A percentile compares a stretch with the other conserved stretches of the same genome.
phyloP scores from a whole-genome alignment of 139 green algal species.

The Micromonas commoda region DNA sequence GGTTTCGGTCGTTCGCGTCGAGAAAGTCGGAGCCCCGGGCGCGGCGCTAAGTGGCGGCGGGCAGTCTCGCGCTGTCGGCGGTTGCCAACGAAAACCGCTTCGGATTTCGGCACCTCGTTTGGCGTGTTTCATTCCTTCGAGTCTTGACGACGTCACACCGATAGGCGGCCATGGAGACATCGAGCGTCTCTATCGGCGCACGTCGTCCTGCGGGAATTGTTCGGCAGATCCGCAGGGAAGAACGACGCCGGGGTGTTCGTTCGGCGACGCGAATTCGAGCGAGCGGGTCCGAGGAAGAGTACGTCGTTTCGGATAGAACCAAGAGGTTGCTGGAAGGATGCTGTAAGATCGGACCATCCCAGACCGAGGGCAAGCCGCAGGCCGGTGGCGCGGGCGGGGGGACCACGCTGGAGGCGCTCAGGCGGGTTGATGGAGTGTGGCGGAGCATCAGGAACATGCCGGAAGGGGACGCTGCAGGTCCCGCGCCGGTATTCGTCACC shows the following conservation, averaged over 20 bases:
- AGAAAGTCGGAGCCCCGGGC: too few relatives aligned
- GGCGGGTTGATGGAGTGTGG: neutral
- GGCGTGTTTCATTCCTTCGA: too few relatives aligned
- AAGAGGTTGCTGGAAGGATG: neutral
- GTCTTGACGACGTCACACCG: too few relatives aligned
- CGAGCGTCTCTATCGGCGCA: too few relatives aligned
- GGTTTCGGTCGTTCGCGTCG: too few relatives aligned
- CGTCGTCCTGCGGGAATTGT: neutral
- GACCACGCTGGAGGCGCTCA: constrained; percentile 11
- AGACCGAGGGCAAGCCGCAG: neutral
- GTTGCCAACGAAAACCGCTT: too few relatives aligned
- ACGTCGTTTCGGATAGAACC: neutral
- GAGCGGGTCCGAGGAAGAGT: neutral
- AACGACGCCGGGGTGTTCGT: too few relatives aligned
- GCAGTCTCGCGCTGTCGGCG: too few relatives aligned
- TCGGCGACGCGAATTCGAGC: neutral
- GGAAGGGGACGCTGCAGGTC: neutral
- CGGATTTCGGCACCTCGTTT: too few relatives aligned
- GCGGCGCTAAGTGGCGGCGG: too few relatives aligned
- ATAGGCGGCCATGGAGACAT: too few relatives aligned
- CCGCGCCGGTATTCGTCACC: neutral
- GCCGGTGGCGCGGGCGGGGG: constrained; percentile 11
- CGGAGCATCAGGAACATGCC: neutral
- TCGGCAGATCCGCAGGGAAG: neutral
- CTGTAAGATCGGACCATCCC: too few relatives aligned